Base-by-base conservation (phyloP, 2,329 filamentous ascomycete genomes). In the Fusarium stilboides region DNA sequence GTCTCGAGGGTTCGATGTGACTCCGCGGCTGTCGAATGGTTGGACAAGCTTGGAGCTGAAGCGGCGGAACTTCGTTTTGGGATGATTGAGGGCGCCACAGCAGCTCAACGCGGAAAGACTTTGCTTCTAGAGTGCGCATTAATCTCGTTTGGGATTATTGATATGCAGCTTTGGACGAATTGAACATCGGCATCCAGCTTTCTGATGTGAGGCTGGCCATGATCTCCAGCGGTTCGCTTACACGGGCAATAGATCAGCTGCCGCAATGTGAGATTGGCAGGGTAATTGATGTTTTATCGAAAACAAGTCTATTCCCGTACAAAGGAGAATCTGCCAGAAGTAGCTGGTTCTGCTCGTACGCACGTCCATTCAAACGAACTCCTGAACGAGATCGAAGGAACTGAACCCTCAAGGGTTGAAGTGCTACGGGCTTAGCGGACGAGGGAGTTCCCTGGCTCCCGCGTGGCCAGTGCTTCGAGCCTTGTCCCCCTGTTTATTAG, bases 61-160 rank as follows among this genome's bases (percentile, higher is more conserved):
- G 31, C 37, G 68, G 65, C 64, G 37, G 45, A 53, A 31, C 34
- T 49, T 67, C 39, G 47, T 43, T 59, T 62, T 57, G 43, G 54
- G 51, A 55, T 56, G 52, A 34, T 19, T 61, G 46, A 26, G 33
- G 46, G 37, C 49, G 46, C 59, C 66, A 70, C 55, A 33, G 31
- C 36, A 39, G 20, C 63, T 52, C 33, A 59, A 62, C 53, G 51
- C 40, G 45, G 62, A 40, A 65, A 58, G 54, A 59, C 17, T 65
- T 43, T 52, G 50, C 47, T 58, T 55, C 33, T 55, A 24, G n/a
- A 33, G 45, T 43, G 53, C 24, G 49, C 44, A 49, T 58, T 62
- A 68, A 69, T 72, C 70, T 74, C 56, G 28, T 74, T 72, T 65
- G 43, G 62, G 70, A 66, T 53, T 52, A 46, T 49, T 57, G 39